Evolutionary conservation across 495 filamentous ascomycete genomes (phyloP), one percentile per base, ranked within the genome.

Genomic region (Xylaria curta): DNA sequence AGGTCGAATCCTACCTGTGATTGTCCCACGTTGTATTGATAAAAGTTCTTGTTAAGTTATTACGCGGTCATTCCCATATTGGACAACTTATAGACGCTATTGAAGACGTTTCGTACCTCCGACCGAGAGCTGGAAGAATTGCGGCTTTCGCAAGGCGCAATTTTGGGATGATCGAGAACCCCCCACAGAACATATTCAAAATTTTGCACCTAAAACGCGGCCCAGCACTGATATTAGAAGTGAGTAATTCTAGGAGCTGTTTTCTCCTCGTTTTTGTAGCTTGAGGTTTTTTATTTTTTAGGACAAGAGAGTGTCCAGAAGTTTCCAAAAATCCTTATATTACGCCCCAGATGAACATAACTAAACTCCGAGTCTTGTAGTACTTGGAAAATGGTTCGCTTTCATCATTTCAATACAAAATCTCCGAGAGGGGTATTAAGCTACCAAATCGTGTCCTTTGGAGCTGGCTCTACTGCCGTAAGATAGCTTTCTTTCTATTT

Each of bases 401-500:
- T 31, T 3, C 1, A 15, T 1, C 12, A 0, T 7, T 66, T 31
- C 9, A 21, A 6, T 1, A 4, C 7, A 51, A 31, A 8, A 19
- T 13, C 38, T 24, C 2, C 4, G 46, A 21, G 1, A 53, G 3
- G 28, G 1, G 17, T 6, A 40, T 40, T 38, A 3, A 26, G 24
- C 6, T 65, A 42, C 63, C 63, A 4, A 66, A 66, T 46, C 63
- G 63, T 38, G 4, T 66, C 40, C 28, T 66, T 15, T 66, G 63
- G 63, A 38, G 28, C n/a, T 51, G 46, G 24, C 13, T 17, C 12
- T 38, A 53, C 31, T 66, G 63, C 63, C 3, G 63, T 66, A 53
- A 66, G 63, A 9, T 19, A 33, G 13, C 13, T 19, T 19, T 33
- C 21, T n/a, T 40, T 33, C 26, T 49, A 7, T 26, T 40, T 15